Evolutionary conservation across 352 stramenopile genomes (phyloP).

Genomic region (Globisporangium polare): DNA sequence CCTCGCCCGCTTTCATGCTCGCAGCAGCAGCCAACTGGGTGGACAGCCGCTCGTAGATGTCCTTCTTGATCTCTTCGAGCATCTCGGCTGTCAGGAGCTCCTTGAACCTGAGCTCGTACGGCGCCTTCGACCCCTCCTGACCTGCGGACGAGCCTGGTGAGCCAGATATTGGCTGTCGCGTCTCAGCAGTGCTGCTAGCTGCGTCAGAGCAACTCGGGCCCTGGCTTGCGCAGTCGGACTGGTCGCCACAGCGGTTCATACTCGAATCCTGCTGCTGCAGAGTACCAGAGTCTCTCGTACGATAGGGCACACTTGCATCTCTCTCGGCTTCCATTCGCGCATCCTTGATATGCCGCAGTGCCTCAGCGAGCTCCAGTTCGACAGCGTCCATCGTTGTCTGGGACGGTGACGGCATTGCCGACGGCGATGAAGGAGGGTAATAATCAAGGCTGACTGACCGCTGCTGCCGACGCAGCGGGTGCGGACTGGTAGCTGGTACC

Average conservation of each 20-base stretch:
- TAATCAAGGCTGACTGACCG: conserved; percentile 28
- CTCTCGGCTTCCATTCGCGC: neutral
- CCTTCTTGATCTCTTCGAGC: conserved; percentile 56
- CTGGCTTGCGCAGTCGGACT: neutral
- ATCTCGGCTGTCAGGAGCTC: conserved; percentile 46
- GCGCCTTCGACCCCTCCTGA: neutral
- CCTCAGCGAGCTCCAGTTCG: conserved; percentile 12
- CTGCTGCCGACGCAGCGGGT: conserved; percentile 18
- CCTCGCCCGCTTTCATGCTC: neutral
- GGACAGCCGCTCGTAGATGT: conserved; percentile 54
- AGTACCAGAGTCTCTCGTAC: neutral
- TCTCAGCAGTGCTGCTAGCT: neutral
- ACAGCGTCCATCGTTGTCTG: conserved; percentile 8
- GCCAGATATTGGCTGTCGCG: neutral
- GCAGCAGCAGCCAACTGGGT: conserved; percentile 26
- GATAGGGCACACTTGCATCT: neutral
- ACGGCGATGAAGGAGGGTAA: conserved; percentile 5
- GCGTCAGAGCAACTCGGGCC: neutral
- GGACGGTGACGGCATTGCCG: neutral
- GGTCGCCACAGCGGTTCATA: neutral
- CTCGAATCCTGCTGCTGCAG: neutral
- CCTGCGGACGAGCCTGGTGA: neutral
- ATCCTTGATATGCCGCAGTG: conserved; percentile 4
- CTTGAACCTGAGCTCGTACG: conserved; percentile 40
- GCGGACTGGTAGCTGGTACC: conserved; percentile 20